These are phyloP conservation scores for Ceratocystis smalleyi DNA, from an alignment of 2,329 filamentous ascomycete genomes.

Conservation along the genomic window DNA sequence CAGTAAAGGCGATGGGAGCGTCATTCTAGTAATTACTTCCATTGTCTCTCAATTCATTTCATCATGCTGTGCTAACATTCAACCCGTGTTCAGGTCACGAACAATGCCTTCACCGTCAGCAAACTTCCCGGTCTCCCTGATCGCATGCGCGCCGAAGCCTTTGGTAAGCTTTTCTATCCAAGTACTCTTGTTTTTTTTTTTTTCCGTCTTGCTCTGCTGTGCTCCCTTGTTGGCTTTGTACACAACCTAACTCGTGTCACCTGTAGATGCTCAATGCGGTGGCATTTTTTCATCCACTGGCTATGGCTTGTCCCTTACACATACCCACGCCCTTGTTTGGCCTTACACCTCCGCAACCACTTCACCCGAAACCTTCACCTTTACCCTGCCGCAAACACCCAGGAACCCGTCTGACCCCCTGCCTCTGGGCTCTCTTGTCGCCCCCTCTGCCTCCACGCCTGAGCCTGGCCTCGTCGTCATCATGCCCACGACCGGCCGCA, in stretches of 20 bases:
- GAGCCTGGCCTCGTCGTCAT: constrained; percentile 79
- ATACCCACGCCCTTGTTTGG: constrained; percentile 77
- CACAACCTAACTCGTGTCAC: background rate
- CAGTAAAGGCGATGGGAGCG: constrained; percentile 51
- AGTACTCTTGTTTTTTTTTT: constrained; percentile 13
- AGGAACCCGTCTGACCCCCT: constrained; percentile 53
- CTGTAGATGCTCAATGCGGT: constrained; percentile 47
- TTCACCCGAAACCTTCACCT: constrained; percentile 62
- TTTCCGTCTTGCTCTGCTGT: background rate
- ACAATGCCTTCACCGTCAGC: constrained; percentile 69
- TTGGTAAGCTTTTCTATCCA: constrained; percentile 36
- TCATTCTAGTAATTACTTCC: constrained; percentile 39
- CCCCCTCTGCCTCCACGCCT: constrained; percentile 58
- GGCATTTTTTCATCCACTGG: constrained; percentile 49
- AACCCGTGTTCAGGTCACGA: constrained; percentile 49
- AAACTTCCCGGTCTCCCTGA: constrained; percentile 73
- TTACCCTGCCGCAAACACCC: constrained; percentile 60
- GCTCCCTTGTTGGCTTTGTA: background rate
- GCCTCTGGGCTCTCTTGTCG: constrained; percentile 70
- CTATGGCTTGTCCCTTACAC: constrained; percentile 67
- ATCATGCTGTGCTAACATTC: background rate
- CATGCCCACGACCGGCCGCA: constrained; percentile 66
- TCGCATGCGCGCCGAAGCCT: constrained; percentile 49
- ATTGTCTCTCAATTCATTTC: background rate
- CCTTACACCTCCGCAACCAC: constrained; percentile 57